Conservation (phyloP, 1,284 basidiomycete genomes). For the Meira nashicola region DNA sequence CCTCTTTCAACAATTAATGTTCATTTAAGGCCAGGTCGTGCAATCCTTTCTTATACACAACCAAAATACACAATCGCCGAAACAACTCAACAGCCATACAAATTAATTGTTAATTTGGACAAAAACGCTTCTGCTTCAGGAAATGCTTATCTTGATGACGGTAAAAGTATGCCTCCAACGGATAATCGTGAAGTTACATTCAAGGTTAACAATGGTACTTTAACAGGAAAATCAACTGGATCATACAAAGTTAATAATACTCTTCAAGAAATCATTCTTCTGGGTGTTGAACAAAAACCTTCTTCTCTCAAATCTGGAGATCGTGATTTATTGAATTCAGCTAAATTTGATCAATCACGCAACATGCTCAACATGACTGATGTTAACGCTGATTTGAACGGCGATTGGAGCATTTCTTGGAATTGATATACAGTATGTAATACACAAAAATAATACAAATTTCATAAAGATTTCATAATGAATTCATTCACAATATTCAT, state of each 20-base stretch:
- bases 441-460: too few species aligned
- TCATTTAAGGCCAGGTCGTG: constrained; percentile 26
- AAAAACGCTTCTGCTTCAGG: constrained; percentile 59
- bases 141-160: constrained; percentile 65
- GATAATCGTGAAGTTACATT: constrained; percentile 21
- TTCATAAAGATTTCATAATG: too few species aligned
- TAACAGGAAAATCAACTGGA: constrained; percentile 52
- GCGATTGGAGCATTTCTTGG: constrained; percentile 20
- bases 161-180: constrained; percentile 40
- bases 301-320: constrained; percentile 14
- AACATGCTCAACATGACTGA: constrained; percentile 29
- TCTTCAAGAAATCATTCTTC: constrained; percentile 58
- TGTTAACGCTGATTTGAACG: constrained; percentile 24
- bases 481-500: too few species aligned
- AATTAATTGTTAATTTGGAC: constrained; percentile 55
- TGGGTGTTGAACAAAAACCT: constrained; percentile 54
- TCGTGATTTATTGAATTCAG: constrained; percentile 5
- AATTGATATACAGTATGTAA: too few species aligned
- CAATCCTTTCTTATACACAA: constrained; percentile 24
- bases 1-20: constrained; percentile 43
- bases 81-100: constrained; percentile 20
- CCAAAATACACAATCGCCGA: constrained; percentile 30
- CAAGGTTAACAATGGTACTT: constrained; percentile 8
- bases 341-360: constrained; percentile 19
- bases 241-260: constrained; percentile 56